Percentiles rank a stretch among this genome's conserved stretches.
Conservation (phyloP, 2,329 filamentous ascomycete genomes). For the Diatrype stigma region DNA sequence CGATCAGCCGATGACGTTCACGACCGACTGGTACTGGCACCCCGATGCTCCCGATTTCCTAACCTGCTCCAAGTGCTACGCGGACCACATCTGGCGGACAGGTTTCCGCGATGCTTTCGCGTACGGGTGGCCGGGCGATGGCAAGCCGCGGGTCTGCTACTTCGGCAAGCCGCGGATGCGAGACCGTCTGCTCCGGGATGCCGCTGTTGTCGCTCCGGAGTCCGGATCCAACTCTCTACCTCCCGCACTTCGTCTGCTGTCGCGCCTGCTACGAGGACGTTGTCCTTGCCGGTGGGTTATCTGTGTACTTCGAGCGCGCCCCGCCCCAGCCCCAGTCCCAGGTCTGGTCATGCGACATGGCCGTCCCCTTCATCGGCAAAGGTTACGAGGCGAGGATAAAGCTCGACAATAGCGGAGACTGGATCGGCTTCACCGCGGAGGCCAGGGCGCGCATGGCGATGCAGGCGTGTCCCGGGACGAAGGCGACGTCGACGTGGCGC, state of each 20-base stretch:
- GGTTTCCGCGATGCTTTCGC: slow-evolving; percentile 26
- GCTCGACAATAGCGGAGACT: slow-evolving; percentile 19
- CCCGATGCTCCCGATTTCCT: slow-evolving; percentile 26
- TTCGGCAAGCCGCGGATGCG: slow-evolving; percentile 31
- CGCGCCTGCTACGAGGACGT: slow-evolving; percentile 20
- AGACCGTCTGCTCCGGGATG: slow-evolving; percentile 30
- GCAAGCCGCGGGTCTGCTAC: slow-evolving; percentile 20
- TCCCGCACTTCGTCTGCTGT: slow-evolving; percentile 16
- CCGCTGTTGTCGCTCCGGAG: too few species aligned
- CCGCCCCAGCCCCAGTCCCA: slow-evolving; percentile 5
- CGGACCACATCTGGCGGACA: slow-evolving; percentile 31
- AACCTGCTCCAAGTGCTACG: slow-evolving; percentile 39
- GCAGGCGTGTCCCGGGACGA: slow-evolving; percentile 22
- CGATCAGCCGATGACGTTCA: slow-evolving; percentile 20
- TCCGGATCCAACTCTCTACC: slow-evolving; percentile 20
- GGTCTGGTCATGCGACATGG: slow-evolving; percentile 29
- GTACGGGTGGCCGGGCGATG: slow-evolving; percentile 15
- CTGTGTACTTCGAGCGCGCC: slow-evolving; percentile 6
- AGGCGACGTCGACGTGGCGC: slow-evolving; percentile 14
- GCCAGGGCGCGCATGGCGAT: slow-evolving; percentile 23
- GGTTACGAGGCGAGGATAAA: slow-evolving; percentile 22
- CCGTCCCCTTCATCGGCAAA: slow-evolving; percentile 25
- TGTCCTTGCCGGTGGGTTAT: slow-evolving; percentile 8
- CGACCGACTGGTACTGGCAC: slow-evolving; percentile 36
- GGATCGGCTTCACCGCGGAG: slow-evolving; percentile 29